Percentiles rank a stretch among this genome's conserved stretches.
Conservation (phyloP, 352 stramenopile species). For the Globisporangium rhizosaccharum region DNA sequence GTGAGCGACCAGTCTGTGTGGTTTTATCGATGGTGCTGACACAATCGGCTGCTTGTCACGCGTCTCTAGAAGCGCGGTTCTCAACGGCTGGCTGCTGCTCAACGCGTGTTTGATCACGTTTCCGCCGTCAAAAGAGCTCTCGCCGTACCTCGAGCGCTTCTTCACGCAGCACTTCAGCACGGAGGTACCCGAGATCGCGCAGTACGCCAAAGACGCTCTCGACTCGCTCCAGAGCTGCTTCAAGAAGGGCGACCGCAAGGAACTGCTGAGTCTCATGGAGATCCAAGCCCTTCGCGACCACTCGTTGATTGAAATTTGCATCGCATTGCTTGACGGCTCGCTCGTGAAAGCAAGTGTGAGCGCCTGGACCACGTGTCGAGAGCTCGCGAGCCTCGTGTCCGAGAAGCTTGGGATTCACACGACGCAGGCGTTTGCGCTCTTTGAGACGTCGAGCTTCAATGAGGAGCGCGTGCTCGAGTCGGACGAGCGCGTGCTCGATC, state of each 20-base stretch:
- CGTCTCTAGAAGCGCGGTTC: conserved; percentile 26
- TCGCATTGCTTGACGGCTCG: conserved; percentile 45
- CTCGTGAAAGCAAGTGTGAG: conserved; percentile 35
- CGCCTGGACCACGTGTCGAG: conserved; percentile 57
- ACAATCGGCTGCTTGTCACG: background rate
- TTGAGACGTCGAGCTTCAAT: conserved; percentile 37
- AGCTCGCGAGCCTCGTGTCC: conserved; percentile 32
- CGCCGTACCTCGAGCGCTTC: conserved; percentile 53
- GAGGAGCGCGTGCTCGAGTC: conserved; percentile 55
- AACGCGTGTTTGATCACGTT: conserved; percentile 62
- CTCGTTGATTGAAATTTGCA: conserved; percentile 29
- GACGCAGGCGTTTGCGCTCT: conserved; percentile 49
- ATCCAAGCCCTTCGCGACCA: conserved; percentile 48
- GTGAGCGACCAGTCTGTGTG: background rate
- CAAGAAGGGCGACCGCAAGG: conserved; percentile 43
- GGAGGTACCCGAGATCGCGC: conserved; percentile 21
- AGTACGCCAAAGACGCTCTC: conserved; percentile 41
- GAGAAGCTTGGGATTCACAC: conserved; percentile 37
- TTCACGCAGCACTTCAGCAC: conserved; percentile 25
- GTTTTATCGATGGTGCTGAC: too few relatives aligned
- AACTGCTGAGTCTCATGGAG: conserved; percentile 55
- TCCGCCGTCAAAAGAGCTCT: conserved; percentile 35
- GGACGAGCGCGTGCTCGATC: conserved; percentile 65
- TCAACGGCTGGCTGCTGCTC: conserved; percentile 72
- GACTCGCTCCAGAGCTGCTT: conserved; percentile 27